Evolutionary conservation across 352 stramenopile genomes (phyloP).

Genomic region (Vaucheria bursata): DNA sequence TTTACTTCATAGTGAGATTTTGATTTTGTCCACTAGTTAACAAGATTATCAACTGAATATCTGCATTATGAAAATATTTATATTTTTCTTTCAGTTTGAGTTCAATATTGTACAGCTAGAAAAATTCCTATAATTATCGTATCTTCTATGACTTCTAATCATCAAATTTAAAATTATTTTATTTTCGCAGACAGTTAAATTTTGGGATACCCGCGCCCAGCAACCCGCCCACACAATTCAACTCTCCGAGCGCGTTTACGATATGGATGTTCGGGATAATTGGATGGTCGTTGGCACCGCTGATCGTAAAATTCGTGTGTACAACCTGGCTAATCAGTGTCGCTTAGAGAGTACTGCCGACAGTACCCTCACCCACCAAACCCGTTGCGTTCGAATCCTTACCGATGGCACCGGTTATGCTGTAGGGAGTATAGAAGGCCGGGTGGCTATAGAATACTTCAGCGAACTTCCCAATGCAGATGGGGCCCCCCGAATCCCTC

Average conservation of each 20-base stretch:
- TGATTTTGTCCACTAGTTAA: neutral
- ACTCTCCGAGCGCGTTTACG: constrained; percentile 83
- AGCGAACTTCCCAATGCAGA: constrained; percentile 26
- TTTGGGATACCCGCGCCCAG: constrained; percentile 84
- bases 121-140: neutral
- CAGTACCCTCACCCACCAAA: constrained; percentile 57
- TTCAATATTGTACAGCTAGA: neutral
- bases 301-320: constrained; percentile 74
- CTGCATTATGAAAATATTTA: neutral
- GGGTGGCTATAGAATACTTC: constrained; percentile 69
- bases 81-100: neutral
- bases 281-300: constrained; percentile 85
- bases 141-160: neutral
- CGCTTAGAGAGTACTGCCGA: constrained; percentile 70
- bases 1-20: neutral
- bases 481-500: constrained; percentile 16
- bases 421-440: constrained; percentile 77
- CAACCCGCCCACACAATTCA: constrained; percentile 73
- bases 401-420: constrained; percentile 74
- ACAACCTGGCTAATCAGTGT: constrained; percentile 65
- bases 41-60: neutral
- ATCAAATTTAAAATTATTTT: neutral
- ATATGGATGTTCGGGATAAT: constrained; percentile 81
- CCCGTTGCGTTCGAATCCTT: constrained; percentile 67
- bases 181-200: constrained; percentile 69